Evolutionary conservation across 108 stramenopile species (phyloP).

Genomic region (Pseudonitzschia pungens): DNA sequence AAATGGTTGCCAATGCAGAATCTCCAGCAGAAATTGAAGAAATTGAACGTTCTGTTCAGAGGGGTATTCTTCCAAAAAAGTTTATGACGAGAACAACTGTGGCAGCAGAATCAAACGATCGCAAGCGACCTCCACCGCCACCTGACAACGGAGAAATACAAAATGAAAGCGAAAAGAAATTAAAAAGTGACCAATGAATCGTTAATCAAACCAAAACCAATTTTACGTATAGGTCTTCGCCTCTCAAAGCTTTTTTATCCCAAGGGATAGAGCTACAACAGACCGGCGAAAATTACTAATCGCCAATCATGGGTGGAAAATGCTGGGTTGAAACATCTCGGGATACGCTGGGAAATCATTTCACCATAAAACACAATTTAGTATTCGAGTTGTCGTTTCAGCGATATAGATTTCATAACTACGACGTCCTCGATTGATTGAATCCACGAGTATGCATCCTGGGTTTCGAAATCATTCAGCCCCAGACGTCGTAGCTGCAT

Average conservation of each 20-base stretch:
- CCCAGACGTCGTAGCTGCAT: not conserved
- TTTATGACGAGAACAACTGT: not conserved
- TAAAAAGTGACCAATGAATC: slow-evolving; percentile 4
- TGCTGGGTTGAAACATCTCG: too few relatives aligned
- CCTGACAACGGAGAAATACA: not conserved
- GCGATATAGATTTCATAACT: not conserved
- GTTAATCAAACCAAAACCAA: too few relatives aligned
- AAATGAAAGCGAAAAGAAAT: slow-evolving; percentile 9
- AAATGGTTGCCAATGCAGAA: slow-evolving; percentile 74
- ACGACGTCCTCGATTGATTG: not conserved
- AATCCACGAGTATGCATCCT: not conserved
- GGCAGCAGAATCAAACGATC: not conserved
- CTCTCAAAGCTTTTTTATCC: too few relatives aligned
- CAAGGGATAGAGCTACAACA: too few relatives aligned
- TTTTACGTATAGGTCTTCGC: too few relatives aligned
- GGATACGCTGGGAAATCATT: too few relatives aligned
- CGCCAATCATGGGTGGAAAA: too few relatives aligned
- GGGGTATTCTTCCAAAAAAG: slow-evolving; percentile 59
- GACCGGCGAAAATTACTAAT: too few relatives aligned
- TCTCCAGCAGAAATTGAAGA: slow-evolving; percentile 78
- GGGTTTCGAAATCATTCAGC: not conserved
- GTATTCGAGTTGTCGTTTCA: not conserved
- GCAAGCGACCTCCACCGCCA: slow-evolving; percentile 8
- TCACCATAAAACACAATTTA: not conserved
- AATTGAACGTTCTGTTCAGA: slow-evolving; percentile 73